These are phyloP conservation scores for Melampsora larici-populina DNA, from an alignment of 1,284 basidiomycete species.

Conservation along the genomic window DNA sequence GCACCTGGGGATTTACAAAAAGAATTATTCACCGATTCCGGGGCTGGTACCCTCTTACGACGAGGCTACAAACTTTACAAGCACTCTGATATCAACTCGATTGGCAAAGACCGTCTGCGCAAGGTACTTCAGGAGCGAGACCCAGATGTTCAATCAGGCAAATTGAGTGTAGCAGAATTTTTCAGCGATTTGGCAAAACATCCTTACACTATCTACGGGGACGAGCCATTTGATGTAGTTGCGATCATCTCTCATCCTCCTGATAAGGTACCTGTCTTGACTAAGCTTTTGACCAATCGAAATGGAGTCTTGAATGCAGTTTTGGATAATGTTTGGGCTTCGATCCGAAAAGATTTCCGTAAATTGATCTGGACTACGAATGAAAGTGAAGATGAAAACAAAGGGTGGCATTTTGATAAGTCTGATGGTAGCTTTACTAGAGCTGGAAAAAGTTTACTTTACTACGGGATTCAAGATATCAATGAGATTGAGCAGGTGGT, in stretches of 20 bases:
- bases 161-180: constrained; percentile 82
- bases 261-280: constrained; percentile 84
- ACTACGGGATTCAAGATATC: constrained; percentile 92
- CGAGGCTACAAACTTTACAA: constrained; percentile 97
- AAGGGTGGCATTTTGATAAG: constrained; percentile 97
- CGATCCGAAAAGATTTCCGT: constrained; percentile 91
- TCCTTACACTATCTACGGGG: constrained; percentile 89
- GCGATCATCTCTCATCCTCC: constrained; percentile 90
- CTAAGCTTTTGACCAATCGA: constrained; percentile 82
- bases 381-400: constrained; percentile 72
- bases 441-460: constrained; percentile 85
- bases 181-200: constrained; percentile 69
- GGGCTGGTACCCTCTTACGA: constrained; percentile 94
- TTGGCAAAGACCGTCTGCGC: constrained; percentile 88
- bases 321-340: constrained; percentile 93
- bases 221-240: constrained; percentile 92
- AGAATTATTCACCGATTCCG: constrained; percentile 97
- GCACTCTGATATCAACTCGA: constrained; percentile 72
- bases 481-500: constrained; percentile 85
- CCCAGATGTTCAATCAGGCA: constrained; percentile 79
- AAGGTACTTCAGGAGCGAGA: constrained; percentile 92
- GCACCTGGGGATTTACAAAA: constrained; percentile 88
- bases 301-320: constrained; percentile 89
- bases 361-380: constrained; percentile 94
- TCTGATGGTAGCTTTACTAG: constrained; percentile 96